A percentile compares a stretch with the other conserved stretches of the same genome.
These are phyloP conservation scores for Aspergillus nidulans DNA, from an alignment of 495 filamentous ascomycete genomes.

Conservation along the genomic window DNA sequence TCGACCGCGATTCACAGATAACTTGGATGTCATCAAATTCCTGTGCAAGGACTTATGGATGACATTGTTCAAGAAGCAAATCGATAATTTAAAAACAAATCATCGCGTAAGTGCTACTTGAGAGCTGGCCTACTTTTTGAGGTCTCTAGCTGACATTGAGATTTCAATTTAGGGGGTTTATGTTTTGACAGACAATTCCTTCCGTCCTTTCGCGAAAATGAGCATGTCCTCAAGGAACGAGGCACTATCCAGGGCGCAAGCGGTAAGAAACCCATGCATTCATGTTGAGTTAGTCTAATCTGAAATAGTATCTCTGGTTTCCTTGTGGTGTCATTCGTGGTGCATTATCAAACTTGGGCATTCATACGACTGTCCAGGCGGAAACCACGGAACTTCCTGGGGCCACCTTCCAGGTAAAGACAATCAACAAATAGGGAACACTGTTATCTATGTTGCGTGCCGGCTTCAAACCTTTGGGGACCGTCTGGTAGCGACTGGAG, in stretches of 20 bases:
- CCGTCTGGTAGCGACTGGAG: not conserved
- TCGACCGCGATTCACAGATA: constrained; percentile 79
- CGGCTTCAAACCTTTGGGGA: not conserved
- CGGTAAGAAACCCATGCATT: constrained; percentile 51
- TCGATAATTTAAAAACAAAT: constrained; percentile 98
- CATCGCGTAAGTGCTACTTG: constrained; percentile 60
- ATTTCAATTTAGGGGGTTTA: constrained; percentile 68
- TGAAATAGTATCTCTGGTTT: constrained; percentile 79
- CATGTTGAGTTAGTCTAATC: not conserved
- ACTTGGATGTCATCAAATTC: constrained; percentile 92
- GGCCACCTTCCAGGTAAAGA: constrained; percentile 97
- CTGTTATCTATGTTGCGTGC: not conserved
- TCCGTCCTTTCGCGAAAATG: constrained; percentile 85
- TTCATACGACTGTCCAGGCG: constrained; percentile 84
- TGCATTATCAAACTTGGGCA: constrained; percentile 82
- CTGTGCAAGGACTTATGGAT: constrained; percentile 97
- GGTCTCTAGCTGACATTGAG: not conserved
- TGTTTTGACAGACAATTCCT: constrained; percentile 90
- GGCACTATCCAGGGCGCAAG: constrained; percentile 69
- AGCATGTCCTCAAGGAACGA: constrained; percentile 68
- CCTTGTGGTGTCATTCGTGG: constrained; percentile 89
- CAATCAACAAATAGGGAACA: constrained; percentile 53
- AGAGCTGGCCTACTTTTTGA: not conserved
- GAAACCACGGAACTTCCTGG: constrained; percentile 80
- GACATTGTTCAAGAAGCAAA: constrained; percentile 89